Conservation (phyloP, 2,329 filamentous ascomycete genomes). For the Trichoderma harzianum region DNA sequence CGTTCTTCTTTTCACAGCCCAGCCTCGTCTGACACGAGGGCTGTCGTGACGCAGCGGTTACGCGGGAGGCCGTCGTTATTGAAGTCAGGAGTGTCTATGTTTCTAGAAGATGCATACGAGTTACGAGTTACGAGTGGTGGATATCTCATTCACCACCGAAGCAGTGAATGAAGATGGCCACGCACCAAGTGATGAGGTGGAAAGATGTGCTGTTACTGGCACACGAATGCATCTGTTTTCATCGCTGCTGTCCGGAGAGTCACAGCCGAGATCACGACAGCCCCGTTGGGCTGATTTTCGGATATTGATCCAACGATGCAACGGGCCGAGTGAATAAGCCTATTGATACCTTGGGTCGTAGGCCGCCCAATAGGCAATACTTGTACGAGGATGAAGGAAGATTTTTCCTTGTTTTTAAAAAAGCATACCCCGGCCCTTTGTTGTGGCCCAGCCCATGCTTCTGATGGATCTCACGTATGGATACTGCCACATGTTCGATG, state of each 20-base stretch:
- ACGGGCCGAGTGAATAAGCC: neutral
- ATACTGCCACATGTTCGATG: neutral
- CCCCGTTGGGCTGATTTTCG: neutral
- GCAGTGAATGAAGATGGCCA: neutral
- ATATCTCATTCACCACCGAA: neutral
- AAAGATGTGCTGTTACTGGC: neutral
- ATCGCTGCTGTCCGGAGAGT: neutral
- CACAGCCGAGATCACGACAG: neutral
- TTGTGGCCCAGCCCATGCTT: neutral
- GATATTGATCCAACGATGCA: neutral
- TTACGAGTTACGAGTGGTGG: neutral
- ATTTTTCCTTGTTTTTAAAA: neutral
- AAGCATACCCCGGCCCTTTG: neutral
- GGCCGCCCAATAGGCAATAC: slow-evolving; percentile 11
- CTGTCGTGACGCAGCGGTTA: neutral
- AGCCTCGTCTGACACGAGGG: neutral
- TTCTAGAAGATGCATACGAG: neutral
- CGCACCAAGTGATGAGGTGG: neutral
- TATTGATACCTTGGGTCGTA: neutral
- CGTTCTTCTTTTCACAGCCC: slow-evolving; percentile 21
- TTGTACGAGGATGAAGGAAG: neutral
- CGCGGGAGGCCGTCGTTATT: neutral
- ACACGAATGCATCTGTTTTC: neutral
- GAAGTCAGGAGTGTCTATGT: neutral
- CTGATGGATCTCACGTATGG: neutral